Evolutionary conservation across 148 eudicot species (phyloP), one percentile per base, ranked within the genome.

Genomic region (Cornus suecica): DNA sequence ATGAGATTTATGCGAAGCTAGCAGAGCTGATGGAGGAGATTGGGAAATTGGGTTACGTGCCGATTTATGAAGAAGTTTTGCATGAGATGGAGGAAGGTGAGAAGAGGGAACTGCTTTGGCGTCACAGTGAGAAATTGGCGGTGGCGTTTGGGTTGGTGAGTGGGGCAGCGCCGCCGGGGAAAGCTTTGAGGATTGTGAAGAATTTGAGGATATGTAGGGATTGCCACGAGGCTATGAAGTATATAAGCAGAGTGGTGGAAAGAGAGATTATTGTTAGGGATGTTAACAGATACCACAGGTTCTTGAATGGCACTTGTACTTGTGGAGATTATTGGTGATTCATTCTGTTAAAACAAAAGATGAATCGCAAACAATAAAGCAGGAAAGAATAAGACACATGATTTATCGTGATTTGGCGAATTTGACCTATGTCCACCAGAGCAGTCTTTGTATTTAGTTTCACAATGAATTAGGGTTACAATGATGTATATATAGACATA

Each of bases 101-200:
- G 84, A 91, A 88, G 80, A 81, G 76, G 70, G 88, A 86, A 72
- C 75, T 75, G 52, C 85, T 91, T 66, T 84, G 84, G 83, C 62
- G 73, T 80, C 93, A 91, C 63, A 91, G 91, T 48, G 91, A 91
- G 81, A 91, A 91, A 81, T 74, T 91, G 84, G 96, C 96, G 0
- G 61, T 89, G 71, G 93, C 96, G n/a, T 91, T 84, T 77, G 96
- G 87, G 67, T 80, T 91, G 65, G 80, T 91, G 68, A 79, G 71
- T 68, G 87, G 89, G 27, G 85, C 82, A 13, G 85, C 84, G 45
- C 88, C 90, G 13, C 87, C 77, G 0, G 93, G 93, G 70, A 87
- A 88, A 83, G 81, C 93, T 72, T 73, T 91, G 65, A 85, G 97
- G 80, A 89, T 89, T 70, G 73, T 88, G 71, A 89, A 91, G 89